phyloP scores from a whole-genome alignment of 2,329 filamentous ascomycete species.

The Calonectria leucothoes region DNA sequence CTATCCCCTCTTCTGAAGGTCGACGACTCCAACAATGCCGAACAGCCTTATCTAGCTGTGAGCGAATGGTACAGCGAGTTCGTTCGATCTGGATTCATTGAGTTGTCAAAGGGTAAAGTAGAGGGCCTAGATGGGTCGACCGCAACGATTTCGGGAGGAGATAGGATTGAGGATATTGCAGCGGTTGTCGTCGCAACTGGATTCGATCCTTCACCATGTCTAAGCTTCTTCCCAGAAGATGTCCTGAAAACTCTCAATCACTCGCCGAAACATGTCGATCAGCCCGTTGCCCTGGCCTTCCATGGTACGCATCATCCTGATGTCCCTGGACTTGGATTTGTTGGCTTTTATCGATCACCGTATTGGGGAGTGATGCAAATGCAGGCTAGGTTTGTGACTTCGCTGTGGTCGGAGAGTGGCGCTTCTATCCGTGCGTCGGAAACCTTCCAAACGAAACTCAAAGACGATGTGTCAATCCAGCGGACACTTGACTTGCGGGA shows the following conservation, averaged over 20 bases:
- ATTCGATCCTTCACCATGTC: constrained; percentile 72
- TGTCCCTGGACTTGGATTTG: constrained; percentile 77
- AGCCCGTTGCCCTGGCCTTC: constrained; percentile 76
- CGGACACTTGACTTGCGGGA: constrained; percentile 63
- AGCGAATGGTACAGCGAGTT: constrained; percentile 81
- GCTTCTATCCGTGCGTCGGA: constrained; percentile 34
- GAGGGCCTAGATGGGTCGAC: constrained; percentile 49
- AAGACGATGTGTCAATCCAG: constrained; percentile 56
- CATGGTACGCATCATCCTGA: constrained; percentile 72
- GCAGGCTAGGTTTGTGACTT: constrained; percentile 78
- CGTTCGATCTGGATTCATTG: constrained; percentile 73
- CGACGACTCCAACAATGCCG: constrained; percentile 51
- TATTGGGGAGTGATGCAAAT: constrained; percentile 92
- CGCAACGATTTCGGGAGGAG: constrained; percentile 46
- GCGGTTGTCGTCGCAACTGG: constrained; percentile 82
- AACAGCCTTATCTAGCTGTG: constrained; percentile 75
- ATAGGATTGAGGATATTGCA: constrained; percentile 65
- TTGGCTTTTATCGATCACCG: constrained; percentile 85
- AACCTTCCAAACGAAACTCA: constrained; percentile 53
- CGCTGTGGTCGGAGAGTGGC: constrained; percentile 63
- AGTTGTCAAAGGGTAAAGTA: constrained; percentile 60
- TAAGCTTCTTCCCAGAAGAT: constrained; percentile 71
- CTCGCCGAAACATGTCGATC: constrained; percentile 62
- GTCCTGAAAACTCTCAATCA: constrained; percentile 69
- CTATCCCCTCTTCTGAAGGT: constrained; percentile 58